These are phyloP conservation scores for Pythium monospermum DNA, from an alignment of 352 stramenopile genomes.

Conservation along the genomic window DNA sequence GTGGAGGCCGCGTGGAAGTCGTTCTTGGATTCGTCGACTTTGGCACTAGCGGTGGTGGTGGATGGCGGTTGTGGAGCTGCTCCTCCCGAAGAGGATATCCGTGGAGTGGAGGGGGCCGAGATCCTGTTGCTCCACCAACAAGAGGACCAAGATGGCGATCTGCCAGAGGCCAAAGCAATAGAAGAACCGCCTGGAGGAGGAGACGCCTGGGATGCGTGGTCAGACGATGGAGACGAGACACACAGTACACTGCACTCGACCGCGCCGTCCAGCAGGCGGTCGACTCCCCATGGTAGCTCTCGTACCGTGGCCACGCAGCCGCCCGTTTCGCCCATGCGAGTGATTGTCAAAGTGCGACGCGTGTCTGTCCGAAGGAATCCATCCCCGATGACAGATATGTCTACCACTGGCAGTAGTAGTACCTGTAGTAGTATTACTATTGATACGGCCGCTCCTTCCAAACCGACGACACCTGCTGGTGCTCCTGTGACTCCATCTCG, in stretches of 20 bases:
- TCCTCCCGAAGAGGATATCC: too few relatives aligned
- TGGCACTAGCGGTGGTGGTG: too few relatives aligned
- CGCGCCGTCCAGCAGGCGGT: constrained; percentile 13
- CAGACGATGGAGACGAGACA: constrained; percentile 19
- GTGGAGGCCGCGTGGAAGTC: constrained; percentile 54
- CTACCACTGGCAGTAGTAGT: background rate
- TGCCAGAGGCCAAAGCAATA: background rate
- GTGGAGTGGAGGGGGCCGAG: too few relatives aligned
- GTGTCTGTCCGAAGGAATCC: background rate
- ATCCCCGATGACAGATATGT: background rate
- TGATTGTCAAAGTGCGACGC: constrained; percentile 6
- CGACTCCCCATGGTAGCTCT: constrained; percentile 2
- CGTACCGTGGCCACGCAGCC: background rate
- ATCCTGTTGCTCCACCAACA: too few relatives aligned
- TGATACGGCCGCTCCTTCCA: too few relatives aligned
- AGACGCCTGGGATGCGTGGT: constrained; percentile 26
- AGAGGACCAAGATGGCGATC: too few relatives aligned
- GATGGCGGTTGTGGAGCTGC: too few relatives aligned
- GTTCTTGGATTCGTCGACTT: constrained; percentile 41
- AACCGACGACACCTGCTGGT: background rate
- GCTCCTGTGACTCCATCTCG: background rate
- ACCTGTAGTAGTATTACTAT: too few relatives aligned
- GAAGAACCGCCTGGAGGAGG: background rate
- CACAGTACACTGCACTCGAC: constrained; percentile 8
- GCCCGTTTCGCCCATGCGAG: background rate